Percentiles rank a stretch among this genome's conserved stretches.
Conservation (phyloP, 2,329 filamentous ascomycete species). For the Aspergillus chevalieri region DNA sequence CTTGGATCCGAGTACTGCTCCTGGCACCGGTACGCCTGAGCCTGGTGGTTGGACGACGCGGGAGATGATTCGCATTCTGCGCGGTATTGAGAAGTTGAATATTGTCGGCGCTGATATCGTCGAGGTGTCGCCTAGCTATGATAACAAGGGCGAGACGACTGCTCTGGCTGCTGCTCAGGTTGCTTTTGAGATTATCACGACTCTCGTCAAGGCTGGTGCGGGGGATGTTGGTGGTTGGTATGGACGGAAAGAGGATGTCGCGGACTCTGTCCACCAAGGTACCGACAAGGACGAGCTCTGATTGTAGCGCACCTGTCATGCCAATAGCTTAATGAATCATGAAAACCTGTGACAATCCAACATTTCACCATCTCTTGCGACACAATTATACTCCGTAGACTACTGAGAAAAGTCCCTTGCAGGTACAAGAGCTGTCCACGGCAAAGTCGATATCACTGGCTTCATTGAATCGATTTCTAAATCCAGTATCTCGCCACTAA, state of each 20-base stretch:
- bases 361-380: no score
- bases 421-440: neutral
- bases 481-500: constrained; percentile 1
- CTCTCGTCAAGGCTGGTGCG: constrained; percentile 42
- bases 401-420: no score
- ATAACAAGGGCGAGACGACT: constrained; percentile 72
- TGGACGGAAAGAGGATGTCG: constrained; percentile 25
- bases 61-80: constrained; percentile 75
- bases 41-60: constrained; percentile 86
- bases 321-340: constrained; percentile 9
- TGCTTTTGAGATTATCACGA: constrained; percentile 75
- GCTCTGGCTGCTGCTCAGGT: constrained; percentile 78
- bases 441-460: neutral
- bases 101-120: constrained; percentile 86
- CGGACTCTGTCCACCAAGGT: constrained; percentile 8
- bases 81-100: constrained; percentile 75
- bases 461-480: constrained; percentile 3
- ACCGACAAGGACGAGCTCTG: constrained; percentile 24
- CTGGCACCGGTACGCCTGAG: constrained; percentile 82
- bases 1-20: constrained; percentile 63
- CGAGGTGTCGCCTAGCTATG: constrained; percentile 80
- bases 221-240: constrained; percentile 37
- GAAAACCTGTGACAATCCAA: neutral
- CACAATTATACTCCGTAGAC: no score
- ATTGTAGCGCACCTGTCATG: neutral